Conservation (phyloP, 2,329 filamentous ascomycete species). For the Colletotrichum simmondsii region DNA sequence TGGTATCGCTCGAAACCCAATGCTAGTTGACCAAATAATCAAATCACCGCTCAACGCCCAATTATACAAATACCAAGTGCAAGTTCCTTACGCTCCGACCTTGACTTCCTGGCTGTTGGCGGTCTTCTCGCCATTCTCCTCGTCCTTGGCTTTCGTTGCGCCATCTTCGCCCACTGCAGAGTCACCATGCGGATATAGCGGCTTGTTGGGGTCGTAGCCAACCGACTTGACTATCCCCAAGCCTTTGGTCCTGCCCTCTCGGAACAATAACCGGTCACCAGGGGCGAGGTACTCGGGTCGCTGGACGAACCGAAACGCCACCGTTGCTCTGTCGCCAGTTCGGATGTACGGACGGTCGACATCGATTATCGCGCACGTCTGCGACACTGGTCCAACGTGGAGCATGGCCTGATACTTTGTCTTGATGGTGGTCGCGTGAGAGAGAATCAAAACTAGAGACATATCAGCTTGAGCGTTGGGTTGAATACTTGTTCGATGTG, state of each 20-base stretch:
- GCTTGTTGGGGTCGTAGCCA: slow-evolving; percentile 80
- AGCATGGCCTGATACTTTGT: slow-evolving; percentile 98
- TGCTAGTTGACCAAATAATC: background rate
- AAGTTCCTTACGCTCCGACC: slow-evolving; percentile 12
- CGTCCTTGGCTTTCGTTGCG: background rate
- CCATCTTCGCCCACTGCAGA: background rate
- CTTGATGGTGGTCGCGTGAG: slow-evolving; percentile 96
- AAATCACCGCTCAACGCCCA: slow-evolving; percentile 8
- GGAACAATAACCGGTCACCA: slow-evolving; percentile 90
- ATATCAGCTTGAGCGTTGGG: slow-evolving; percentile 1
- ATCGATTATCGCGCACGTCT: slow-evolving; percentile 97
- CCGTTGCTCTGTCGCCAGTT: slow-evolving; percentile 91
- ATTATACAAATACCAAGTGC: background rate
- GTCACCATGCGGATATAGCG: slow-evolving; percentile 44
- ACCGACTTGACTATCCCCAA: slow-evolving; percentile 93
- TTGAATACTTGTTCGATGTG: background rate
- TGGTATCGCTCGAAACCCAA: slow-evolving; percentile 24
- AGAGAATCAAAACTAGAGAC: slow-evolving; percentile 83
- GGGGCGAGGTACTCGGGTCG: slow-evolving; percentile 90
- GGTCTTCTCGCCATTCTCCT: slow-evolving; percentile 11
- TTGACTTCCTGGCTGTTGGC: slow-evolving; percentile 23
- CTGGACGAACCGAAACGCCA: slow-evolving; percentile 95
- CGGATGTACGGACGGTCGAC: slow-evolving; percentile 96
- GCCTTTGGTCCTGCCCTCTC: slow-evolving; percentile 94
- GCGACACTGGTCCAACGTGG: slow-evolving; percentile 92